Evolutionary conservation across 148 eudicot genomes (phyloP), one percentile per base, ranked within the genome.

Genomic region (Suaeda aralocaspica): DNA sequence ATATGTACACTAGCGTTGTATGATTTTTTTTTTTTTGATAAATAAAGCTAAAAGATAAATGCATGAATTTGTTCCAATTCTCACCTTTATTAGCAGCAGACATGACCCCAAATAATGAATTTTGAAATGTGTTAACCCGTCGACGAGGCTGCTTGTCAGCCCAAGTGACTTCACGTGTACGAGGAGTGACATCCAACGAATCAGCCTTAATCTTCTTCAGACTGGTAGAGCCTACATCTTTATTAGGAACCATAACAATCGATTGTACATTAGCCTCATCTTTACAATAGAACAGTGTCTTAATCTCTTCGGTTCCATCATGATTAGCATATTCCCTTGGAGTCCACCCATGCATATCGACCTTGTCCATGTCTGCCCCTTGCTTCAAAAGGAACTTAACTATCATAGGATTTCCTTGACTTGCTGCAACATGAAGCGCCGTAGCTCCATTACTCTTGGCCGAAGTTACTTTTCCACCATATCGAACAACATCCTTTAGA

Each of bases 81-180:
- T 83, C 29, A 89, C 95, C 89, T 75, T 59, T 74, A 31, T 59
- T 26, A 4, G 76, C 88, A 56, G 89, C 85, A 12, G 89, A 74
- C 75, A 88, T 72, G 70, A 89, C 52, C 53, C 98, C 93, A 61
- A 84, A 84, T 15, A 88, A 60, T 0, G 98, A 92, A 42, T 92
- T 92, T 24, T 75, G 80, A 67, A 79, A 92, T 5, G 67, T 19
- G 72, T 76, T 77, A 15, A 55, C 75, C 76, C 77, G 77, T 9
- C 84, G 76, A 52, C 87, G 80, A 30, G 56, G 75, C 16, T 45
- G 76, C 63, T 51, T 59, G n/a, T 73, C 67, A 36, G 74, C 75
- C 77, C 75, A 72, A 67, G 57, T 65, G 18, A 69, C 80, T 24
- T 71, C 79, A 28, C 74, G 79, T 0, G 59, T 48, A 26, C 74